Base-by-base conservation (phyloP, 441 rosid species). In the Mallotus japonicus region DNA sequence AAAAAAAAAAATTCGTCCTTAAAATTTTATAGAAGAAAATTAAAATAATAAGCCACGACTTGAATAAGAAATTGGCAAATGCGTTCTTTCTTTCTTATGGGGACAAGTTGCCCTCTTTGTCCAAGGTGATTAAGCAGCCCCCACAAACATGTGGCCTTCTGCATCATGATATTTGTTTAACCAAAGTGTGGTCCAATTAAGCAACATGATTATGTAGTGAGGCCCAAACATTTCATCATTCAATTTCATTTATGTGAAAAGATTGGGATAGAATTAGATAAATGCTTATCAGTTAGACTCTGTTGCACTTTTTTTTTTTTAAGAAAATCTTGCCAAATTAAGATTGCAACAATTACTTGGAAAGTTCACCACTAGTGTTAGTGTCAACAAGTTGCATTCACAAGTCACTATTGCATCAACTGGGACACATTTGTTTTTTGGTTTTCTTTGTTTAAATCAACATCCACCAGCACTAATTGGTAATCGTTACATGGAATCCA, bases 171-270 rank as follows among this genome's bases (percentile, higher is more conserved):
- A 65, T 65, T 71, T 28, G 75, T 22, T 14, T 67, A 61, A 51
- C 34, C 47, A 17, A 50, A 32, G 73, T 51, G 80, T 67, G 82
- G 80, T 78, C 83, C 80, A 69, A 51, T 73, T 47, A 32, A 49
- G 67, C 75, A 64, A 28, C 32, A 28, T 46, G 59, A 58, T 60
- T 13, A 64, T 42, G 32, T 66, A 24, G 65, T 28, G 64, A 62
- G 81, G 72, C 17, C 83, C 81, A 62, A 22, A 40, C 68, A 61
- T n/a, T 74, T 47, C 56, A 57, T 28, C 2, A 28, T 28, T 28
- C 64, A 34, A 62, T 54, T 65, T 63, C 11, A 57, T 44, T 70
- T 10, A 1, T 9, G 1, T 14, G 22, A 57, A 13, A 69, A 10
- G 28, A 57, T 55, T 24, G 17, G 19, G 50, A 68, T 68, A 55